Evolutionary conservation across 805 yeast species (phyloP).

Genomic region (Hanseniaspora valbyensis): DNA sequence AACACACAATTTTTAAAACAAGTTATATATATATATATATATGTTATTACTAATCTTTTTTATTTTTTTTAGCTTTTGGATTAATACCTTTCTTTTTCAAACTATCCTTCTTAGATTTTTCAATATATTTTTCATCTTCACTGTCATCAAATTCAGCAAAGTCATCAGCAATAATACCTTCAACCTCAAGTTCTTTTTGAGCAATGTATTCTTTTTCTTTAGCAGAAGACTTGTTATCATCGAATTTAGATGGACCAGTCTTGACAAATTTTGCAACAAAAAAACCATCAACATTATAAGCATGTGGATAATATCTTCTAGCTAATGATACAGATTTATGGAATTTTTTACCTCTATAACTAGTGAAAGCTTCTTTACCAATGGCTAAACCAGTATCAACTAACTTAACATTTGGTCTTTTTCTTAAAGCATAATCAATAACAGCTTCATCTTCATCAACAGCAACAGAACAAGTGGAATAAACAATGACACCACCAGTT

Average conservation of each 20-base stretch:
- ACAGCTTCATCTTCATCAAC: conserved; percentile 98
- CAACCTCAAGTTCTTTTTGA: conserved; percentile 70
- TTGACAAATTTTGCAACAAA: conserved; percentile 93
- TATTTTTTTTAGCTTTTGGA: conserved; percentile 36
- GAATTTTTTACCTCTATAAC: conserved; percentile 86
- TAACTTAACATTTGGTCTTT: conserved; percentile 89
- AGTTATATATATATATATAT: no score
- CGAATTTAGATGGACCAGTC: conserved; percentile 75
- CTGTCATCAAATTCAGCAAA: conserved; percentile 71
- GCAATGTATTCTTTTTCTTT: conserved; percentile 72
- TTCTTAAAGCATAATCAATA: conserved; percentile 92
- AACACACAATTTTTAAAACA: not conserved
- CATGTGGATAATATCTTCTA: conserved; percentile 95
- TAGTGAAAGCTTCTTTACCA: conserved; percentile 92
- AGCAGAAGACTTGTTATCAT: conserved; percentile 77
- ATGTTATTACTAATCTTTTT: no score
- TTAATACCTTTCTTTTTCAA: conserved; percentile 63
- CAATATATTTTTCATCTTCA: conserved; percentile 64
- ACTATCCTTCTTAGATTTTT: conserved; percentile 52
- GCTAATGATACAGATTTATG: conserved; percentile 66
- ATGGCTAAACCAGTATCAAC: conserved; percentile 87
- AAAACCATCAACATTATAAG: conserved; percentile 97
- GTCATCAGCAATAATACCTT: conserved; percentile 74
- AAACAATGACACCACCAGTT: conserved; percentile 88
- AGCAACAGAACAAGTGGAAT: conserved; percentile 96